phyloP scores from a whole-genome alignment of 2,329 filamentous ascomycete species.

The Diaporthe capsici region DNA sequence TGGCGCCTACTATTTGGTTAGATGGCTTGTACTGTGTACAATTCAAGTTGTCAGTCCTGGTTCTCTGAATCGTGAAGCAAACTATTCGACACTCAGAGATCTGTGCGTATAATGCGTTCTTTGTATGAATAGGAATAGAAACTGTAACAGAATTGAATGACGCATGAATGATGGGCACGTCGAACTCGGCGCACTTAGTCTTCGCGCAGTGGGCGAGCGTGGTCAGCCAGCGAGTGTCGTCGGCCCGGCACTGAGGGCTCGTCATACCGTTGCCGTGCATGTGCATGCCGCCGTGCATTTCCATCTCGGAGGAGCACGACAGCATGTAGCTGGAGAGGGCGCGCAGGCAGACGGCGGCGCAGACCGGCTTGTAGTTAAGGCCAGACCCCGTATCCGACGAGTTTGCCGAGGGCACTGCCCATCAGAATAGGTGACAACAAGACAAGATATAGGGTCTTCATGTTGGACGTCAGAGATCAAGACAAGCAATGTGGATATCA shows the following conservation, averaged over 20 bases:
- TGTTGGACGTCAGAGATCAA: neutral
- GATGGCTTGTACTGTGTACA: too few relatives aligned
- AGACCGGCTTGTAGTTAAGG: neutral
- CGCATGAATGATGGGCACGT: neutral
- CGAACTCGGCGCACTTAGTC: neutral
- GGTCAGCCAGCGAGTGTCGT: neutral
- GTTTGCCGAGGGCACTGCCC: neutral
- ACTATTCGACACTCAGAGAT: too few relatives aligned
- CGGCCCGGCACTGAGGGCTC: neutral
- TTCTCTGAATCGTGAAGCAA: too few relatives aligned
- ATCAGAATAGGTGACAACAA: neutral
- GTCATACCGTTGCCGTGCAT: neutral
- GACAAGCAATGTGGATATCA: neutral
- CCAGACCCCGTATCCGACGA: constrained; percentile 14
- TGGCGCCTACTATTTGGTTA: too few relatives aligned
- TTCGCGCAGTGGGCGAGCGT: neutral
- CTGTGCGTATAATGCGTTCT: too few relatives aligned
- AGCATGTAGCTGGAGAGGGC: neutral
- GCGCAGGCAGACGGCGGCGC: neutral
- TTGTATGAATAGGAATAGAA: too few relatives aligned
- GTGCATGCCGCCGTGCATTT: neutral
- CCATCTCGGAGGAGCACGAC: neutral
- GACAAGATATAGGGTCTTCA: neutral
- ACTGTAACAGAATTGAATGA: too few relatives aligned
- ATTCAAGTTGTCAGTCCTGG: too few relatives aligned